Conservation (phyloP, 257 asterid species). For the Fraxinus americana region DNA sequence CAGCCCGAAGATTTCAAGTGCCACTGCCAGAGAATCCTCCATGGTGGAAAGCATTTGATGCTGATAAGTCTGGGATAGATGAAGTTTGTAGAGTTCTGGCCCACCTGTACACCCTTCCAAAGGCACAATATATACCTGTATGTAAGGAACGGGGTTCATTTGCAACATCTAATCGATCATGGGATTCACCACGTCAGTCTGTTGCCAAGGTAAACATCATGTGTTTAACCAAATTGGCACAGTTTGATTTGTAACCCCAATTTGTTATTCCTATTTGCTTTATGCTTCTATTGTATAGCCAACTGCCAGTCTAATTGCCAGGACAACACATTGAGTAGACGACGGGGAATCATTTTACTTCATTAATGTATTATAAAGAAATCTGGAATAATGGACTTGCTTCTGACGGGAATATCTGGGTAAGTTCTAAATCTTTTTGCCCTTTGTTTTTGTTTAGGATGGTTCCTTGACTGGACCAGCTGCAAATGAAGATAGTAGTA, state of each 20-base stretch:
- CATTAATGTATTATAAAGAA: not conserved
- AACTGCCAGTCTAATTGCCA: not conserved
- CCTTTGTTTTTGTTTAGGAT: slow-evolving; percentile 45
- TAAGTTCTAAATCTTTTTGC: not conserved
- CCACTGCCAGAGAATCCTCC: slow-evolving; percentile 98
- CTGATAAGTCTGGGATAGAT: slow-evolving; percentile 89
- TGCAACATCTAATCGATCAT: slow-evolving; percentile 62
- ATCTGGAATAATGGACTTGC: slow-evolving; percentile 11
- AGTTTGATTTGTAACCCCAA: not conserved
- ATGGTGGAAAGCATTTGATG: slow-evolving; percentile 99
- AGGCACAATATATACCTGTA: slow-evolving; percentile 81
- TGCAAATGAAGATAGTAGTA: slow-evolving; percentile 46
- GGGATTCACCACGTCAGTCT: slow-evolving; percentile 54
- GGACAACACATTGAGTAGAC: not conserved
- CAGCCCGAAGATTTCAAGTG: slow-evolving; percentile 86
- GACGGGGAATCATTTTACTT: slow-evolving; percentile 1
- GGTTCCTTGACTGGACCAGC: slow-evolving; percentile 40
- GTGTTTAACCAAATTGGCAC: not conserved
- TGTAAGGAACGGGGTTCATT: slow-evolving; percentile 85
- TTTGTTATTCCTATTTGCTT: not conserved
- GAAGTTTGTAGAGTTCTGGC: slow-evolving; percentile 93
- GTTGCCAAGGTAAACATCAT: slow-evolving; percentile 54
- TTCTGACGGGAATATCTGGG: not conserved
- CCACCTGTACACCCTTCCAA: slow-evolving; percentile 79
- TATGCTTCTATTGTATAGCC: not conserved